Percentiles rank a stretch among this genome's conserved stretches.
Evolutionary conservation across 352 stramenopile genomes (phyloP).

Genomic region (Phytopythium cucurbitacearum): DNA sequence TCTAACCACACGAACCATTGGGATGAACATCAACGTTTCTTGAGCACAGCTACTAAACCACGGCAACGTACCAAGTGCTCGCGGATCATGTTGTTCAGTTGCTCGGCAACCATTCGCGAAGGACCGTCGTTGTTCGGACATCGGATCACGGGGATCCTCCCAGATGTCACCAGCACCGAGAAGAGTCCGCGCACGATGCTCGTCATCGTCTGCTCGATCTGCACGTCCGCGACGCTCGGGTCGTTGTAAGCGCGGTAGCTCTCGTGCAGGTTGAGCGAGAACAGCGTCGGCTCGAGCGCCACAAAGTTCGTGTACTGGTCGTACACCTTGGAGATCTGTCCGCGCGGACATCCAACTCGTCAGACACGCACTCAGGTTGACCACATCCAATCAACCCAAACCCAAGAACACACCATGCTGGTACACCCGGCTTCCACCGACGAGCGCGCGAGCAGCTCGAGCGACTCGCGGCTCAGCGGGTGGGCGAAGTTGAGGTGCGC

Average conservation of each 20-base stretch:
- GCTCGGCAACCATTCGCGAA: conserved; percentile 95
- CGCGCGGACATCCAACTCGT: neutral
- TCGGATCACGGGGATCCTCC: conserved; percentile 94
- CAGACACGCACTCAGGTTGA: conserved; percentile 1
- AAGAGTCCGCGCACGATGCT: conserved; percentile 86
- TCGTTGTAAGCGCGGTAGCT: conserved; percentile 96
- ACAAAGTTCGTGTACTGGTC: conserved; percentile 98
- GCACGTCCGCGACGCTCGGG: conserved; percentile 59
- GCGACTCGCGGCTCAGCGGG: conserved; percentile 78
- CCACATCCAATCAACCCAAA: neutral
- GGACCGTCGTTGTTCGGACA: conserved; percentile 91
- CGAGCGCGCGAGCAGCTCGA: conserved; percentile 85
- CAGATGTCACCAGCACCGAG: conserved; percentile 91
- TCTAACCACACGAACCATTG: conserved; percentile 12
- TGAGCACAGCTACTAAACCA: neutral
- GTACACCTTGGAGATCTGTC: conserved; percentile 91
- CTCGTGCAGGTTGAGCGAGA: conserved; percentile 90
- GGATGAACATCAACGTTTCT: too few relatives aligned
- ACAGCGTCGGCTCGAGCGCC: conserved; percentile 93
- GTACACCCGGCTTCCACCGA: conserved; percentile 74
- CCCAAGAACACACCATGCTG: conserved; percentile 47
- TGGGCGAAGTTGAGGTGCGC: conserved; percentile 95
- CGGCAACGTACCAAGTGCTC: conserved; percentile 52
- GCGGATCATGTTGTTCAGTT: conserved; percentile 83
- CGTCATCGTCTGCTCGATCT: conserved; percentile 78